Evolutionary conservation across 441 rosid species (phyloP).

Genomic region (Hura crepitans): DNA sequence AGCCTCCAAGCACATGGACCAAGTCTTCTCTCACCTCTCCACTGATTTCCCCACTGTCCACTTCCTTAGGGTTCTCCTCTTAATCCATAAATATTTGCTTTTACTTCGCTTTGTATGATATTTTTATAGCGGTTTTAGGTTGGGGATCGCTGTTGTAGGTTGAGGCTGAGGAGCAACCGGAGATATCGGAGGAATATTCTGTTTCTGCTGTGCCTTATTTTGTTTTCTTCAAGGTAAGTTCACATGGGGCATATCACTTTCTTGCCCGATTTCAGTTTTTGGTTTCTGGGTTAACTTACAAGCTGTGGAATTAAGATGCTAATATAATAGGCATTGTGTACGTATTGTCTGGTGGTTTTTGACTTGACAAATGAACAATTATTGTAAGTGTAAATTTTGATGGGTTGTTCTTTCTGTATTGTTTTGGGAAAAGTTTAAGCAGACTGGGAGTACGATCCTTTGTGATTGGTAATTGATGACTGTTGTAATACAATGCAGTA

Average conservation of each 20-base stretch:
- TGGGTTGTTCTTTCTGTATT: background rate
- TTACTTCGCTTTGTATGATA: too few species aligned
- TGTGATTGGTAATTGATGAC: too few species aligned
- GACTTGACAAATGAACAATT: too few species aligned
- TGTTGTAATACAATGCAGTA: background rate
- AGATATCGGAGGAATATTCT: constrained; percentile 71
- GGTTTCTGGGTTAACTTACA: background rate
- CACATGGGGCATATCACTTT: background rate
- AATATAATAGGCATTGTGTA: background rate
- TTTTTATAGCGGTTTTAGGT: background rate
- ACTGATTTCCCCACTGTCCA: constrained; percentile 77
- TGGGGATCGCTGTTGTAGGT: constrained; percentile 44
- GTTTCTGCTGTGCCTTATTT: constrained; percentile 86
- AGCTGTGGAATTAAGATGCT: background rate
- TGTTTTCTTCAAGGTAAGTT: constrained; percentile 71
- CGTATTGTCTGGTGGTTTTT: too few species aligned
- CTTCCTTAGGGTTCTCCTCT: constrained; percentile 61
- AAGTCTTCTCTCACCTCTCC: constrained; percentile 84
- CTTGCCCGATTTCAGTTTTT: background rate
- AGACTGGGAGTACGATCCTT: background rate
- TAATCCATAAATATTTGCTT: background rate
- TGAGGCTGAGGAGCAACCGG: constrained; percentile 95
- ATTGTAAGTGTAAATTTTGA: background rate
- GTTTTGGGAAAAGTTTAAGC: background rate
- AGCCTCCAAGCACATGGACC: constrained; percentile 97